Percentiles rank a stretch among this genome's conserved stretches.
These are phyloP conservation scores for Cudoniella acicularis DNA, from an alignment of 495 filamentous ascomycete genomes.

Conservation along the genomic window DNA sequence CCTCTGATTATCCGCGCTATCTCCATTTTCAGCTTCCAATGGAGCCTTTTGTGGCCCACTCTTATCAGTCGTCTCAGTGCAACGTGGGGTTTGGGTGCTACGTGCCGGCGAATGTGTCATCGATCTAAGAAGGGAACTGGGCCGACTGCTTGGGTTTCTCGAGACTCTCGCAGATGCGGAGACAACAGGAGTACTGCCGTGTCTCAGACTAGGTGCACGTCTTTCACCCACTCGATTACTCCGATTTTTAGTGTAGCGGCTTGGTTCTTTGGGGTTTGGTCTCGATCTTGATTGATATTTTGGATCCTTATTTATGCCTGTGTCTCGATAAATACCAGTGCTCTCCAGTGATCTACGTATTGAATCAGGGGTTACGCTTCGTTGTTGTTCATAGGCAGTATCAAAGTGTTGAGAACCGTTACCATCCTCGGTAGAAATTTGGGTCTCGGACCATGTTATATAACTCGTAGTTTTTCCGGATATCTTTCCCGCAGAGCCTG, in stretches of 20 bases:
- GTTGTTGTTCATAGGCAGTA: background rate
- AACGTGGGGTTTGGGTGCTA: too few relatives aligned
- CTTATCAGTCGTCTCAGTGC: too few relatives aligned
- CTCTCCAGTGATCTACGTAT: conserved; percentile 16
- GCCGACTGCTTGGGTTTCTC: too few relatives aligned
- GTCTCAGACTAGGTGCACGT: too few relatives aligned
- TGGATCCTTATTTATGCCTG: conserved; percentile 12
- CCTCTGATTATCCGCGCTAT: background rate
- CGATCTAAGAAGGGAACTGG: too few relatives aligned
- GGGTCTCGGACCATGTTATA: conserved; percentile 23
- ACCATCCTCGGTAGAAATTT: background rate
- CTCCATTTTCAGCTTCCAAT: background rate
- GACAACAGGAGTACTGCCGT: too few relatives aligned
- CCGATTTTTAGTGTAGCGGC: background rate
- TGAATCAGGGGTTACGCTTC: conserved; percentile 21
- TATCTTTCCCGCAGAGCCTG: background rate
- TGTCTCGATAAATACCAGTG: conserved; percentile 25
- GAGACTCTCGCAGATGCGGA: too few relatives aligned
- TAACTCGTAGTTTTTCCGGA: conserved; percentile 8
- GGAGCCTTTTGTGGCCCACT: background rate
- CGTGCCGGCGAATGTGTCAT: too few relatives aligned
- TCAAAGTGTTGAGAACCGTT: background rate
- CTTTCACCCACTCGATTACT: background rate
- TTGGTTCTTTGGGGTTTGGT: background rate
- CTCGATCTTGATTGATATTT: background rate